phyloP scores from a whole-genome alignment of 305 asterid genomes.

The Solanum chacoense region DNA sequence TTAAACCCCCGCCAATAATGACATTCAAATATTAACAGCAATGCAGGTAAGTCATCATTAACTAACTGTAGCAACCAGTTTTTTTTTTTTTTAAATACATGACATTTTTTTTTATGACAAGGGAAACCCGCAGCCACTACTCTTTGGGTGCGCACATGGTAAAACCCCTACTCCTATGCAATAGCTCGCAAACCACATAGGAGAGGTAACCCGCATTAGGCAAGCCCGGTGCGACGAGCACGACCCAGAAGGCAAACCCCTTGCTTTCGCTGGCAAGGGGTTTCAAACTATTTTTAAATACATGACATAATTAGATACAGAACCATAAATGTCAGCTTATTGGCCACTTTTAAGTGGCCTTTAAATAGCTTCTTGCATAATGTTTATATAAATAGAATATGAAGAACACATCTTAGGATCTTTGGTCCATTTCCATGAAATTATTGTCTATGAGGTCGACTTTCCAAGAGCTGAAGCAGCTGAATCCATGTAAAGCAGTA shows the following conservation, averaged over 20 bases:
- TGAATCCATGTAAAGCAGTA: conserved; percentile 66
- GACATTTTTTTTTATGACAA: not conserved
- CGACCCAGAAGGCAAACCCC: too few relatives aligned
- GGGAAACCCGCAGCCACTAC: too few relatives aligned
- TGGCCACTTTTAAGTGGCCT: not conserved
- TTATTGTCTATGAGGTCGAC: conserved; percentile 11
- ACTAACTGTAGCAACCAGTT: not conserved
- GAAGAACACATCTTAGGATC: not conserved
- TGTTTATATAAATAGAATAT: not conserved
- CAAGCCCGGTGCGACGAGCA: too few relatives aligned
- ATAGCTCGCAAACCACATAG: too few relatives aligned
- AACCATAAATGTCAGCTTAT: not conserved
- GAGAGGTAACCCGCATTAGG: too few relatives aligned
- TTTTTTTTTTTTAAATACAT: not conserved
- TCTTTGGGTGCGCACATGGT: too few relatives aligned
- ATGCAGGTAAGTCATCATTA: not conserved
- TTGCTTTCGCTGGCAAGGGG: too few relatives aligned
- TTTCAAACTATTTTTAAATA: not conserved
- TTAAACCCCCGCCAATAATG: conserved; percentile 9
- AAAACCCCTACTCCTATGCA: too few relatives aligned
- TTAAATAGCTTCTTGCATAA: not conserved
- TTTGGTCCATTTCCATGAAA: not conserved
- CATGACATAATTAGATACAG: not conserved
- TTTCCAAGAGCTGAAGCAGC: conserved; percentile 71
- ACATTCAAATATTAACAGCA: not conserved